Percentiles rank a stretch among this genome's conserved stretches.
These are phyloP conservation scores for Colletotrichum liaoningense DNA, from an alignment of 2,329 filamentous ascomycete genomes.

Conservation along the genomic window DNA sequence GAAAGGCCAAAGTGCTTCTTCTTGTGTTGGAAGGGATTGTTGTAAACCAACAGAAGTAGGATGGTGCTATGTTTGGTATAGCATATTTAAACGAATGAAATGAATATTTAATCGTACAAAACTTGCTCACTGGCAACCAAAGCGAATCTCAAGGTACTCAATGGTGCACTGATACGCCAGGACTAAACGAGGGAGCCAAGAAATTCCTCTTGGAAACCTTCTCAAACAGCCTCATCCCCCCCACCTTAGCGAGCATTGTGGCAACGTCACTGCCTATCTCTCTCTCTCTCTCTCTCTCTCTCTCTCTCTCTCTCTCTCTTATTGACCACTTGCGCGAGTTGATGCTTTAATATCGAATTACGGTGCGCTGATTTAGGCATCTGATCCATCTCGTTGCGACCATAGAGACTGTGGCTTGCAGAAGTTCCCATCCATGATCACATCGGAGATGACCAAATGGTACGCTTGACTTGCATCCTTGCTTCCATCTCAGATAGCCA, in stretches of 20 bases:
- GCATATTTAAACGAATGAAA: neutral
- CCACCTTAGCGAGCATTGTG: neutral
- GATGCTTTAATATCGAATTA: accelerated
- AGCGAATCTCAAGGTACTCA: constrained; percentile 13
- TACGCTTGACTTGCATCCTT: neutral
- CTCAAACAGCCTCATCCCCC: constrained; percentile 26
- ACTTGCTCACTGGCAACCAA: neutral
- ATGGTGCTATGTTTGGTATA: neutral
- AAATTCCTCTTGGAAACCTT: constrained; percentile 16
- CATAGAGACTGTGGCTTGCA: neutral
- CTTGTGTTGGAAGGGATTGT: neutral
- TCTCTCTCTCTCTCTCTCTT: neutral
- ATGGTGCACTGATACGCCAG: no score
- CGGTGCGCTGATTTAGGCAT: neutral
- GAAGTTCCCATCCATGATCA: neutral
- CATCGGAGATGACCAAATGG: neutral
- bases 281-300: accelerated
- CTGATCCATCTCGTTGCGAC: neutral
- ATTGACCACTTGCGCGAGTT: neutral
- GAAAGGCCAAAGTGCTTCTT: no score
- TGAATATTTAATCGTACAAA: neutral
- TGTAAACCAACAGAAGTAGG: neutral
- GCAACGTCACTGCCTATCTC: neutral
- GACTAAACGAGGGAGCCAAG: neutral
- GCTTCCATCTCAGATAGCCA: neutral